These are phyloP conservation scores for Scheffersomyces amazonensis DNA, from an alignment of 805 yeast genomes.

Conservation along the genomic window DNA sequence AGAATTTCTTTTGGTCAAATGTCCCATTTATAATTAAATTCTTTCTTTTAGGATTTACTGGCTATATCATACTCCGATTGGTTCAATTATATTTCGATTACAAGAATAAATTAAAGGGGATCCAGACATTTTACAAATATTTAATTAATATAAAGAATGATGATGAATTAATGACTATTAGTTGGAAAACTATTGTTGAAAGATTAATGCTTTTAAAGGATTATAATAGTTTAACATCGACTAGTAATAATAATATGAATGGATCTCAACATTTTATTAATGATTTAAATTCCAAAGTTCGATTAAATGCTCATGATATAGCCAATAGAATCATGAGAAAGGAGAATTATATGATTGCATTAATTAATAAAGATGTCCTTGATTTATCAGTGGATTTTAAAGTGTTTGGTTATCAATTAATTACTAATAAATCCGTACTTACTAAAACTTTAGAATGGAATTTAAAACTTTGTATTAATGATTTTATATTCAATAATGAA, in stretches of 20 bases:
- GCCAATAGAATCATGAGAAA: conserved; percentile 95
- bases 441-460: conserved; percentile 96
- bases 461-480: conserved; percentile 80
- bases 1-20: conserved; percentile 44
- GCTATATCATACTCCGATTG: conserved; percentile 50
- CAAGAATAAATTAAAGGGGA: conserved; percentile 61
- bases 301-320: conserved; percentile 88
- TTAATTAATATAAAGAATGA: conserved; percentile 70
- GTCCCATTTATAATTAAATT: conserved; percentile 48
- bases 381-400: conserved; percentile 49
- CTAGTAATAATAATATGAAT: conserved; percentile 17
- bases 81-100: conserved; percentile 59
- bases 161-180: conserved; percentile 80
- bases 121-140: conserved; percentile 71
- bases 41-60: conserved; percentile 59
- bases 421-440: conserved; percentile 37
- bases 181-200: conserved; percentile 86
- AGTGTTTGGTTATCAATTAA: conserved; percentile 7
- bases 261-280: conserved; percentile 21
- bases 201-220: conserved; percentile 72
- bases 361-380: conserved; percentile 74
- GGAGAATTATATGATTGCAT: conserved; percentile 89
- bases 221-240: conserved; percentile 69
- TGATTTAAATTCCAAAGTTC: conserved; percentile 66
- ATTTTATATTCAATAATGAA: conserved; percentile 75